A percentile compares a stretch with the other conserved stretches of the same genome.
These are phyloP conservation scores for Solanum pimpinellifolium DNA, from an alignment of 257 asterid genomes.

Conservation along the genomic window DNA sequence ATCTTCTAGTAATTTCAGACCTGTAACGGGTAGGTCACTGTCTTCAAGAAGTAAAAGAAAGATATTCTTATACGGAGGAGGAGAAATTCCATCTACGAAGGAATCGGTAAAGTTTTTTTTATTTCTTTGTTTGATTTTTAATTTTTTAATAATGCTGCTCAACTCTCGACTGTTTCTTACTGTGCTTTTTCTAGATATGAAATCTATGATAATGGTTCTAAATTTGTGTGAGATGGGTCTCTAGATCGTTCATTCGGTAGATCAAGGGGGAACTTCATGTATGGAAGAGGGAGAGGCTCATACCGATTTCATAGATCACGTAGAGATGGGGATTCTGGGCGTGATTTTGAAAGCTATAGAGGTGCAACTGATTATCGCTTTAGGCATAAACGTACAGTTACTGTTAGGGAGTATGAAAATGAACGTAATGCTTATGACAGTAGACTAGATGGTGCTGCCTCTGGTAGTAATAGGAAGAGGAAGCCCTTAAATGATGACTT, in stretches of 20 bases:
- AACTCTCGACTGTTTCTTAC: slow-evolving; percentile 2
- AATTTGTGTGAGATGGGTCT: slow-evolving; percentile 37
- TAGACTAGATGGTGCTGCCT: slow-evolving; percentile 23
- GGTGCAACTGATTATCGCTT: slow-evolving; percentile 35
- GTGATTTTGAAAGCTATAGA: slow-evolving; percentile 37
- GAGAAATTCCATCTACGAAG: slow-evolving; percentile 33
- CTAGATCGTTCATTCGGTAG: slow-evolving; percentile 38
- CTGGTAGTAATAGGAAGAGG: slow-evolving; percentile 26
- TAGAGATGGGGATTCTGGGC: slow-evolving; percentile 39
- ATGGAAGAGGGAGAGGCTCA: slow-evolving; percentile 57
- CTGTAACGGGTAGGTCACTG: slow-evolving; percentile 27
- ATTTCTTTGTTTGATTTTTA: neutral
- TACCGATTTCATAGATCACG: slow-evolving; percentile 17
- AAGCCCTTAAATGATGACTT: slow-evolving; percentile 16
- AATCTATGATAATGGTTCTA: slow-evolving; percentile 34
- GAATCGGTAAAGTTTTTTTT: slow-evolving; percentile 40
- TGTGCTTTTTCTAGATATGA: slow-evolving; percentile 46
- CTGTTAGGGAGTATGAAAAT: slow-evolving; percentile 28
- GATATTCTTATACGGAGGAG: slow-evolving; percentile 41
- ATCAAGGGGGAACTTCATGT: slow-evolving; percentile 39
- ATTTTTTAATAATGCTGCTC: neutral
- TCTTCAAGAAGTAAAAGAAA: slow-evolving; percentile 42
- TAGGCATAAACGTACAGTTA: slow-evolving; percentile 36
- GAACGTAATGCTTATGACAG: slow-evolving; percentile 32
- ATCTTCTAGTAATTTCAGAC: slow-evolving; percentile 32